Base-by-base conservation (phyloP, 2,329 filamentous ascomycete species). In the Alternaria sp. region DNA sequence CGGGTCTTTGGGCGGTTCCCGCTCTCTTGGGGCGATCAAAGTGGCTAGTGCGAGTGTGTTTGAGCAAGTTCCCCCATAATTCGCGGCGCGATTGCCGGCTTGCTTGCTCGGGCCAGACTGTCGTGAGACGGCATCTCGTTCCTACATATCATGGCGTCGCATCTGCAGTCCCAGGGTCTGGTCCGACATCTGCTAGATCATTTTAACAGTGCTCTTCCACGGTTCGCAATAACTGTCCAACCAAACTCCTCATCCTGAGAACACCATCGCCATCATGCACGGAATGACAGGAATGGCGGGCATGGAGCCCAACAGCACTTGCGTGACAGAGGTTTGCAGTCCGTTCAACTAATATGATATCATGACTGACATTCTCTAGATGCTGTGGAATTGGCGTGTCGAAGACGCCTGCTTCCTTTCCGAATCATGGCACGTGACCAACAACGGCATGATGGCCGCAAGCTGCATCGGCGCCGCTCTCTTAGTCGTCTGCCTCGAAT, bases 341-440 rank as follows among this genome's bases (percentile, higher is more conserved):
- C n/a, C 23, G n/a, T n/a, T n/a, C n/a, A n/a, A n/a, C n/a, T n/a
- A 1, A 4, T 21, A 23, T 28, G 15, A 25, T 43, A 21, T 25
- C 28, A 45, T 11, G 11, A 55, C 56, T 68, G n/a, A 69, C 52
- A 5, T 30, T 21, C 2, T 2, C 5, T 15, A 92, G 90, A 93
- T 93, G 91, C 83, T 92, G 44, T 93, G 91, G 90, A 93, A 93
- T 79, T 92, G 90, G 90, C 85, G 91, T 77, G 90, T 89, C 4
- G 82, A 91, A 75, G 88, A 91, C 75, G 81, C 89, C 19, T 93
- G 83, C 65, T 95, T 96, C 84, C 85, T 96, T 73, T 81, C 90
- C 23, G 71, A 77, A 8, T 83, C 85, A 21, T 96, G 92, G 92
- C 89, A 89, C 73, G 86, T 95, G 77, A 89, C 82, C 15, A 90